A percentile compares a stretch with the other conserved stretches of the same genome.
phyloP scores from a whole-genome alignment of 140 eudicot genomes.

The Oenanthe javanica region DNA sequence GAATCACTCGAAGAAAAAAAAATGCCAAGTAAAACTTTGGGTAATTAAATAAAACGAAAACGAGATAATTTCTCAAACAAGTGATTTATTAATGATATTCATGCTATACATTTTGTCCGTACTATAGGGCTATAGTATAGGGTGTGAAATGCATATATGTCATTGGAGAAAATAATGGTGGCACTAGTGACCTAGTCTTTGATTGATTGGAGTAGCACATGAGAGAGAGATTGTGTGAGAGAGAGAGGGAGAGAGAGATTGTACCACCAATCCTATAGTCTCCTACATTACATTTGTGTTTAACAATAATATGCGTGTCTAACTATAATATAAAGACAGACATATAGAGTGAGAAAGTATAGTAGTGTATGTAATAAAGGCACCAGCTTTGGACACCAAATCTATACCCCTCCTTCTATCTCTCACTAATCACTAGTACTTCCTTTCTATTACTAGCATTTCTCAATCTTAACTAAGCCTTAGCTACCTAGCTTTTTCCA shows the following conservation, averaged over 20 bases:
- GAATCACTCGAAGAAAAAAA: too few species aligned
- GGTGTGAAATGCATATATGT: too few species aligned
- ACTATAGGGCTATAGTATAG: too few species aligned
- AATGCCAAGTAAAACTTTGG: too few species aligned
- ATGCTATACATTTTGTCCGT: too few species aligned
- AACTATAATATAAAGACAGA: neutral
- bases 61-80: too few species aligned
- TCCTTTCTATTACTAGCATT: conserved; percentile 1
- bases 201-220: neutral
- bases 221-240: too few species aligned
- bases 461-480: neutral
- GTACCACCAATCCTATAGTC: too few species aligned
- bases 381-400: conserved; percentile 1
- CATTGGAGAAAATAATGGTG: conserved; percentile 1
- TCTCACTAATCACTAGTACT: neutral
- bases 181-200: neutral
- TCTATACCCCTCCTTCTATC: neutral
- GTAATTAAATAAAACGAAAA: too few species aligned
- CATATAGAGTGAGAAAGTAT: neutral
- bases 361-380: neutral
- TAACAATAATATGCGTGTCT: neutral
- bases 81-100: too few species aligned
- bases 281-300: too few species aligned
- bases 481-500: conserved; percentile 6
- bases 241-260: neutral